Evolutionary conservation across 1,139 yeast species (phyloP).

Genomic region (Pichia inconspicua): DNA sequence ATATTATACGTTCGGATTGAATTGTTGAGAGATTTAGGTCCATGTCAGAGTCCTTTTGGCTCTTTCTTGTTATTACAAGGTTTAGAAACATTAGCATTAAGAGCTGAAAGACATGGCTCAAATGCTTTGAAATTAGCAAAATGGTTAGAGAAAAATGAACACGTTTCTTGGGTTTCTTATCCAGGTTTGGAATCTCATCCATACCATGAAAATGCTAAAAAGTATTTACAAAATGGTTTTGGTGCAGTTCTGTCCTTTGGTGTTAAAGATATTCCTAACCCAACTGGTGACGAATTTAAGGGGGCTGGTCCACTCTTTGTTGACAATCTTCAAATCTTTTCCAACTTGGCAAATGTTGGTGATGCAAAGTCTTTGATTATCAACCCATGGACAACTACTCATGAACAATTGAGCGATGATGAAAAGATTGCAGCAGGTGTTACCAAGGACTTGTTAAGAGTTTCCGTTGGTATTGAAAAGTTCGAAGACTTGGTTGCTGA

Average conservation of each 20-base stretch:
- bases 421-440: constrained; percentile 83
- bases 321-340: constrained; percentile 72
- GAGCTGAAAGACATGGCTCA: constrained; percentile 85
- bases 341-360: constrained; percentile 94
- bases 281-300: constrained; percentile 44
- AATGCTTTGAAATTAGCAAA: constrained; percentile 80
- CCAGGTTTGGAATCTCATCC: constrained; percentile 84
- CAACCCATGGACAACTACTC: constrained; percentile 94
- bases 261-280: constrained; percentile 54
- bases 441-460: constrained; percentile 77
- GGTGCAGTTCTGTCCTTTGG: constrained; percentile 90
- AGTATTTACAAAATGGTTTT: constrained; percentile 67
- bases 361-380: constrained; percentile 91
- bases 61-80: constrained; percentile 85
- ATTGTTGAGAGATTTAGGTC: constrained; percentile 87
- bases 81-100: constrained; percentile 83
- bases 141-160: constrained; percentile 61
- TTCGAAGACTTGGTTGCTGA: constrained; percentile 85
- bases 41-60: constrained; percentile 81
- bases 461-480: constrained; percentile 83
- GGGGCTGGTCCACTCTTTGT: constrained; percentile 78
- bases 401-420: constrained; percentile 76
- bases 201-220: constrained; percentile 73
- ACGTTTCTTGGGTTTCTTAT: constrained; percentile 84
- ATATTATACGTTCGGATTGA: constrained; percentile 79